Percentiles rank a stretch among this genome's conserved stretches.
phyloP scores from a whole-genome alignment of 805 yeast genomes.

The Lipomyces mesembrius region DNA sequence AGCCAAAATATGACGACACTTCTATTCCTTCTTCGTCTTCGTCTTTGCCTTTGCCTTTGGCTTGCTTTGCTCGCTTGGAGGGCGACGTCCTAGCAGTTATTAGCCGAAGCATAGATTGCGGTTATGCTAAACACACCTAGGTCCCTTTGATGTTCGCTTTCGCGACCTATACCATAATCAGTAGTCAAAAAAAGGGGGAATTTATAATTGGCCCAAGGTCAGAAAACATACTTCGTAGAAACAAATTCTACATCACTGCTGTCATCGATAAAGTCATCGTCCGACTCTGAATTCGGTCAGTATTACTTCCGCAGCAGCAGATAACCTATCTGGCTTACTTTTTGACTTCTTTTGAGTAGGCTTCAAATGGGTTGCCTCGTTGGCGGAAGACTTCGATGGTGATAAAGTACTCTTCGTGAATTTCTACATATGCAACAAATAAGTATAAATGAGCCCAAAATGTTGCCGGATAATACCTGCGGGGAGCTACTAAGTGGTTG shows the following conservation, averaged over 20 bases:
- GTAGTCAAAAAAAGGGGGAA: neutral
- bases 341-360: slow-evolving; percentile 2
- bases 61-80: slow-evolving; percentile 2
- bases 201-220: neutral
- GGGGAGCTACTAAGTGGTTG: neutral
- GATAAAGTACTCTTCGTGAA: neutral
- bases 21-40: neutral
- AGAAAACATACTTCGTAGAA: neutral
- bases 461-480: neutral
- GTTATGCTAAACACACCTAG: neutral
- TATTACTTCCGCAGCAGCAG: neutral
- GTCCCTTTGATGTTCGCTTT: neutral
- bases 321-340: neutral
- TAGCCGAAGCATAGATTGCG: neutral
- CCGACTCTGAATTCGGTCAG: neutral
- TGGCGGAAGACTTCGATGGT: neutral
- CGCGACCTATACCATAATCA: neutral
- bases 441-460: neutral
- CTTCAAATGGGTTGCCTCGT: neutral
- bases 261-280: neutral
- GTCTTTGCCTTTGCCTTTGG: neutral
- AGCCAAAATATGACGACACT: slow-evolving; percentile 7
- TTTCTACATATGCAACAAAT: neutral
- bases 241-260: neutral
- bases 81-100: neutral